These are phyloP conservation scores for Amphicarpaea edgeworthii DNA, from an alignment of 306 rosid genomes.

Conservation along the genomic window DNA sequence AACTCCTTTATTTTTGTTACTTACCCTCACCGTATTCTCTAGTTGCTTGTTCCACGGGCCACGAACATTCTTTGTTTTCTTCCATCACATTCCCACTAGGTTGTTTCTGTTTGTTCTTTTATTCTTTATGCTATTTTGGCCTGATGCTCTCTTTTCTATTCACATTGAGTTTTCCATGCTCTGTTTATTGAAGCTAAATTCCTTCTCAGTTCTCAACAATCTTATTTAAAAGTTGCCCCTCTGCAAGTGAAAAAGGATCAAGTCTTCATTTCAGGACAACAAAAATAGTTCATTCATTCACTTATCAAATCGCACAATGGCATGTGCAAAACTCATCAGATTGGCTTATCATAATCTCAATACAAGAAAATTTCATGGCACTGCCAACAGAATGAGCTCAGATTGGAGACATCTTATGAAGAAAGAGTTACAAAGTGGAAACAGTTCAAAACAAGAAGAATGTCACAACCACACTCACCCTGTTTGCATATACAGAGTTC, in stretches of 20 bases:
- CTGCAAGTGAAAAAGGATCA: background rate
- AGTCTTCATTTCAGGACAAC: background rate
- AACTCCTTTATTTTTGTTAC: background rate
- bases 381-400: slow-evolving; percentile 4
- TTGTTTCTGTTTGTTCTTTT: too few relatives aligned
- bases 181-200: background rate
- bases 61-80: background rate
- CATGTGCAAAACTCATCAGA: background rate
- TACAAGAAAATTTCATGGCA: slow-evolving; percentile 10
- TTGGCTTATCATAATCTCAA: background rate
- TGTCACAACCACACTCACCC: background rate
- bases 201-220: background rate
- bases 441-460: background rate
- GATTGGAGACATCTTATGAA: slow-evolving; percentile 32
- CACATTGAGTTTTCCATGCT: background rate
- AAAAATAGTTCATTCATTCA: background rate
- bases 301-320: background rate
- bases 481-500: slow-evolving; percentile 45
- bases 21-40: background rate
- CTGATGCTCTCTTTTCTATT: background rate
- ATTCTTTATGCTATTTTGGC: background rate
- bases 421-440: slow-evolving; percentile 34
- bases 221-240: background rate
- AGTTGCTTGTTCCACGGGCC: background rate
- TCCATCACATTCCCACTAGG: background rate